Evolutionary conservation across 2,329 filamentous ascomycete species (phyloP).

Genomic region (Verticillium tricorpus): DNA sequence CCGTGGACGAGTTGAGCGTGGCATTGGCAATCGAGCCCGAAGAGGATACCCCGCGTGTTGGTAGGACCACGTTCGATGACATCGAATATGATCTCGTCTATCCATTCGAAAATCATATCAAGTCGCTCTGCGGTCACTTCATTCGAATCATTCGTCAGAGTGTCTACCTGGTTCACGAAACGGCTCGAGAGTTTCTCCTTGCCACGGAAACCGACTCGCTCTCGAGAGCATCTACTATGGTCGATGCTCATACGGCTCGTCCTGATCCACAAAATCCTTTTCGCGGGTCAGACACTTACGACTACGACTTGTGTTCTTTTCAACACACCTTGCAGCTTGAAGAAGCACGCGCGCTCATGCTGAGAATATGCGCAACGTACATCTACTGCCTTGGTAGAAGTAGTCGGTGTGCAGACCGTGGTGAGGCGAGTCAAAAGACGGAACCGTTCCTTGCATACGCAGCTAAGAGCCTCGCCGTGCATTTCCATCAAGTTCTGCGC

Average conservation of each 20-base stretch:
- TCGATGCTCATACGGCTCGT: not conserved
- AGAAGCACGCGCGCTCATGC: not conserved
- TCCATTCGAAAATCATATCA: slow-evolving; percentile 13
- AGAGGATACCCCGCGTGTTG: not conserved
- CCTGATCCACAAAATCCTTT: too few species aligned
- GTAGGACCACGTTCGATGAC: slow-evolving; percentile 7
- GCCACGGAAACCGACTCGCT: not conserved
- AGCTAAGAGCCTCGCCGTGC: not conserved
- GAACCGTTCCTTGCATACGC: not conserved
- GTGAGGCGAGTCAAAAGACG: not conserved
- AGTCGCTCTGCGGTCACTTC: slow-evolving; percentile 13
- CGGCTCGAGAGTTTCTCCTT: slow-evolving; percentile 17
- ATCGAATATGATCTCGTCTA: slow-evolving; percentile 12
- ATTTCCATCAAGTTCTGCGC: not conserved
- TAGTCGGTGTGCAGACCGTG: not conserved
- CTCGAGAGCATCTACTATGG: not conserved
- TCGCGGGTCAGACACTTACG: too few species aligned
- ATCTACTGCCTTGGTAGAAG: not conserved
- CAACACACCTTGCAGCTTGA: slow-evolving; percentile 1
- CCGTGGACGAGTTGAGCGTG: slow-evolving; percentile 12
- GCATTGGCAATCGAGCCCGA: slow-evolving; percentile 9
- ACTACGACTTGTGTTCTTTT: not conserved
- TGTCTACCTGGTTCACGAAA: slow-evolving; percentile 18
- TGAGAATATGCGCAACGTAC: not conserved
- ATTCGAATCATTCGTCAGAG: slow-evolving; percentile 12